Evolutionary conservation across 2,329 filamentous ascomycete genomes (phyloP), one percentile per base, ranked within the genome.

Genomic region (Fusarium floridanum): DNA sequence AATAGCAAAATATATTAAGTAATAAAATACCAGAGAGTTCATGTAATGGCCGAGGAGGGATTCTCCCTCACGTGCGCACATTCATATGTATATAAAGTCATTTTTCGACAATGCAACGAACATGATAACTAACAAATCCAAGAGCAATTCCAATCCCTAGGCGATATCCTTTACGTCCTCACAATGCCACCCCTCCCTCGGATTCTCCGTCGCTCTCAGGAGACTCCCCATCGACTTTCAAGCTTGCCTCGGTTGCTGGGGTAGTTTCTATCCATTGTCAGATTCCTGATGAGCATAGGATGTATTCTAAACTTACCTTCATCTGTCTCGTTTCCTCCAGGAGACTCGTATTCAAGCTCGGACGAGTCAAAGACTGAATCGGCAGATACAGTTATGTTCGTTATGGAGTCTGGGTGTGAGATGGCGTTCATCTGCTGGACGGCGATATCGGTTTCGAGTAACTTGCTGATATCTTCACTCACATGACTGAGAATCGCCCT

Each of bases 401-500:
- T 77, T 10, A 74, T 12, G 17, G 75, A 77, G 48, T 77, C 72
- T 0, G 57, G 41, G 5, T 73, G 75, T 27, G 41, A 32, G 39
- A 32, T 11, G 37, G 22, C 20, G 27, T 20, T 41, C 62, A 20
- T 20, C 16, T 4, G 16, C 6, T 34, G 66, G 5, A 20, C 55
- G 3, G 37, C 36, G 16, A 74, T 72, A 20, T 76, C 43, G 16
- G 45, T 27, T 59, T 64, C 22, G 6, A 73, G 68, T 29, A 29
- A 2, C 27, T 29, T 29, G 8, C 27, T 29, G 27, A 29, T 29
- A 29, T 29, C 27, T 10, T 29, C 27, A 3, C 27, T 29, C 2
- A 29, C 27, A 29, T 29, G 27, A 3, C 27, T 29, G 27, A 29
- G 27, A 3, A 29, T 29, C 27, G 27, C 27, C 8, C 27, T 70